phyloP scores from a whole-genome alignment of 1,139 yeast genomes.

The Wickerhamomyces sp. region DNA sequence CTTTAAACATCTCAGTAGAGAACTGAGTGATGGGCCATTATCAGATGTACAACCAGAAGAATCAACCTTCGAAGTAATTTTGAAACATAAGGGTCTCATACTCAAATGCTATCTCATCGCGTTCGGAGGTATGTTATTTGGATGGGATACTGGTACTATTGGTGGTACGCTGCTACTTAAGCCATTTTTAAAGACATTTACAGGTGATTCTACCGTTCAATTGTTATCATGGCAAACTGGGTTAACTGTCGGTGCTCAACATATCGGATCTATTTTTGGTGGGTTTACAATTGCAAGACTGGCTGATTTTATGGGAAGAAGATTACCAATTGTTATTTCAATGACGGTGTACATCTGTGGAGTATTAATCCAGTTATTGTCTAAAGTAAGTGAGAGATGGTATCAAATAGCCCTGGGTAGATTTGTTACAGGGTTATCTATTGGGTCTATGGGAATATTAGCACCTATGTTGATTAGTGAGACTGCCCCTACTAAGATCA shows the following conservation, averaged over 20 bases:
- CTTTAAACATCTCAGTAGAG: not conserved
- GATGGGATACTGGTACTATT: conserved; percentile 54
- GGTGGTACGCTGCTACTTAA: conserved; percentile 49
- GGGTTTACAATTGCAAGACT: conserved; percentile 47
- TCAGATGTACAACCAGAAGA: not conserved
- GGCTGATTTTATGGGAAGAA: conserved; percentile 50
- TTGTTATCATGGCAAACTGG: conserved; percentile 31
- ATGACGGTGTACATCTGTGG: conserved; percentile 47
- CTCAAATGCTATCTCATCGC: not conserved
- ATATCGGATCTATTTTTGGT: conserved; percentile 62
- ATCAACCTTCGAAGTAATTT: not conserved
- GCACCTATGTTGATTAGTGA: conserved; percentile 65
- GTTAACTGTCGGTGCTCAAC: conserved; percentile 48
- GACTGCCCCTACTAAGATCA: conserved; percentile 57
- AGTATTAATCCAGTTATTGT: conserved; percentile 46
- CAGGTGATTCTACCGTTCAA: not conserved
- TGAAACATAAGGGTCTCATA: not conserved
- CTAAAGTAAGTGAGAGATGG: conserved; percentile 33
- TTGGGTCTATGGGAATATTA: conserved; percentile 59
- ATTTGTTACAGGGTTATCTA: conserved; percentile 53
- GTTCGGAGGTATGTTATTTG: conserved; percentile 31
- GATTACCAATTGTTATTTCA: conserved; percentile 42
- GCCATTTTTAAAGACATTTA: conserved; percentile 33
- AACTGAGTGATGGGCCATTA: not conserved
- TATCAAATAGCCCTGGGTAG: conserved; percentile 42